These are phyloP conservation scores for Liriodendron chinense DNA, from an alignment of 164 flowering plant species.

Conservation along the genomic window DNA sequence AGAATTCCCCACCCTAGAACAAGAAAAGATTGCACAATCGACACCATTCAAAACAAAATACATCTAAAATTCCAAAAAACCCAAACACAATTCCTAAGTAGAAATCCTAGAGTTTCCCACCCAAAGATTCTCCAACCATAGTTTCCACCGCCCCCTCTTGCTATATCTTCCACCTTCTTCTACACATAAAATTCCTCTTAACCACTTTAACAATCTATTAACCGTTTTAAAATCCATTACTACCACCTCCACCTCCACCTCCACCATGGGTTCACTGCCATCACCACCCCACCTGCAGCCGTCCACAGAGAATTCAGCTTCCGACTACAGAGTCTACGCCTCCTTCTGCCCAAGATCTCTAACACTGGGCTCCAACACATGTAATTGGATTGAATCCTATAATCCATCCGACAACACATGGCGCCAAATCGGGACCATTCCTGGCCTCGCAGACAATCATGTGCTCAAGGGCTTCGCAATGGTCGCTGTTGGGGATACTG, in stretches of 20 bases:
- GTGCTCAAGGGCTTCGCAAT: conserved; percentile 51
- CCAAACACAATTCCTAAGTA: neutral
- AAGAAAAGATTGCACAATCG: neutral
- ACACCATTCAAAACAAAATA: too few relatives aligned
- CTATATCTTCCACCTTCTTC: conserved; percentile 6
- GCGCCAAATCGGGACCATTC: conserved; percentile 33
- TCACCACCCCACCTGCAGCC: conserved; percentile 16
- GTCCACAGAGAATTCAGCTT: conserved; percentile 12
- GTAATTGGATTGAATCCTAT: conserved; percentile 46
- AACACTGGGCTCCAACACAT: neutral
- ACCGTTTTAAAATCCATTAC: neutral
- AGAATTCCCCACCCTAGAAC: neutral
- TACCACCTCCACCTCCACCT: conserved; percentile 1
- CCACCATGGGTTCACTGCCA: conserved; percentile 36
- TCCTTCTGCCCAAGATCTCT: conserved; percentile 29
- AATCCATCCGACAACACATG: conserved; percentile 42
- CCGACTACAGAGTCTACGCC: conserved; percentile 20
- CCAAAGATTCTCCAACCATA: conserved; percentile 10
- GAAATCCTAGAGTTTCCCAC: neutral
- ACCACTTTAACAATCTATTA: neutral
- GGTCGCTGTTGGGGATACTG: conserved; percentile 34
- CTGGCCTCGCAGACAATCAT: conserved; percentile 32
- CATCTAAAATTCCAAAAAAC: neutral
- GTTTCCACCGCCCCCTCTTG: conserved; percentile 8
- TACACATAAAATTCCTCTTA: conserved; percentile 2